Evolutionary conservation across 1,139 yeast species (phyloP), one percentile per base, ranked within the genome.

Genomic region (Saccharomycopsis crataegensis): DNA sequence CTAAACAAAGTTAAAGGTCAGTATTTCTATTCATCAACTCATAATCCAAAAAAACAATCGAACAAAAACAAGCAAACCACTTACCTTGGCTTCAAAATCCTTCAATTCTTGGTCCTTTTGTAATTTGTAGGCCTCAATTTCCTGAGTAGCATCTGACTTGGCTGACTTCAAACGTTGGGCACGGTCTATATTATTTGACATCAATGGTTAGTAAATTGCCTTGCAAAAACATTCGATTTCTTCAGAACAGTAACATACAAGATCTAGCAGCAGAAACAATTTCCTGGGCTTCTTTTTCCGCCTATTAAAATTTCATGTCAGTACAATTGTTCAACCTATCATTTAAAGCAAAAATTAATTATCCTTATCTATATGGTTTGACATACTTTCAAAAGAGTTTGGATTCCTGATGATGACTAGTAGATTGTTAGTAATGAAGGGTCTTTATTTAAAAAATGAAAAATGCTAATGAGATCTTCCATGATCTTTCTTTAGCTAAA

Each of bases 231-330:
- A 14, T 3, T 36, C n/a, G 5, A 11, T 12, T 12, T 42, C 12
- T 11, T 11, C 5, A 12, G 3, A 32, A 43, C 9, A 3, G 14
- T 12, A 53, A 72, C 78, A 55, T 70, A 74, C 78, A 83, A 63
- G 81, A 76, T 75, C 96, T 86, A 41, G 99, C 96, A 67, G 85
- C 86, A 63, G 90, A 80, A 60, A 93, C 98, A 61, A 91, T 87
- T 65, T 85, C 94, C 62, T 95, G 97, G 28, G 99, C 99, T 65
- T 89, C 94, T 73, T 87, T 89, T 74, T 93, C 99, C 56, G 98
- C 96, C 76, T 84, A 36, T n/a, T 11, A 22, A 12, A 31, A 22
- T 22, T 9, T 22, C 28, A 22, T 22, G 28, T 22, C 28, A 22
- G 28, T 22, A 22, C 12, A 12, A 16, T 11, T 48, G 38, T 12